These are phyloP conservation scores for Vigna radiata DNA, from an alignment of 306 rosid species.

Conservation along the genomic window DNA sequence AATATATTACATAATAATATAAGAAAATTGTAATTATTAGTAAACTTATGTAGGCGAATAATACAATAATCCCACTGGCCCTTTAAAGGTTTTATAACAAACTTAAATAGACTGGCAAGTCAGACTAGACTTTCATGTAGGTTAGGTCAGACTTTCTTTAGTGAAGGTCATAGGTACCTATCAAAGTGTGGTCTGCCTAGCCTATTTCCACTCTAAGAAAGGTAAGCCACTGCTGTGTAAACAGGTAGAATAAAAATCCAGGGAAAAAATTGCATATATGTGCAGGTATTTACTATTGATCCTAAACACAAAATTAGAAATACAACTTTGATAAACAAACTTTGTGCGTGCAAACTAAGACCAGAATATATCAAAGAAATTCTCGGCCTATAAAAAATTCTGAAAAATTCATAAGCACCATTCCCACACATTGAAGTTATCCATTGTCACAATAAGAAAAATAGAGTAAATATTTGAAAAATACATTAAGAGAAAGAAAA, in stretches of 20 bases:
- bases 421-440: constrained; percentile 25
- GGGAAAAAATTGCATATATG: constrained; percentile 3
- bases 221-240: neutral
- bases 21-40: too few relatives aligned
- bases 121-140: too few relatives aligned
- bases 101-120: too few relatives aligned
- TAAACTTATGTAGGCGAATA: too few relatives aligned
- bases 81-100: too few relatives aligned
- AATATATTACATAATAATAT: too few relatives aligned
- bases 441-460: constrained; percentile 29
- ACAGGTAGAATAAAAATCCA: constrained; percentile 15
- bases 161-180: too few relatives aligned
- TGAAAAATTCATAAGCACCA: constrained; percentile 28
- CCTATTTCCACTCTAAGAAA: too few relatives aligned
- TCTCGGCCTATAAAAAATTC: constrained; percentile 4
- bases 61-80: too few relatives aligned
- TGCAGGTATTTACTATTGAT: constrained; percentile 32
- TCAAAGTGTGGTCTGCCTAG: too few relatives aligned
- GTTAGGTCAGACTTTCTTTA: too few relatives aligned
- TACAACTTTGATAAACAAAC: constrained; percentile 31
- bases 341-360: constrained; percentile 32
- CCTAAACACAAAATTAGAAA: constrained; percentile 20
- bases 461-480: constrained; percentile 34
- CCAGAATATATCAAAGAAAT: constrained; percentile 23
- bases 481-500: constrained; percentile 33